Evolutionary conservation across 1,139 yeast species (phyloP).

Genomic region (Nakaseomyces sp.): DNA sequence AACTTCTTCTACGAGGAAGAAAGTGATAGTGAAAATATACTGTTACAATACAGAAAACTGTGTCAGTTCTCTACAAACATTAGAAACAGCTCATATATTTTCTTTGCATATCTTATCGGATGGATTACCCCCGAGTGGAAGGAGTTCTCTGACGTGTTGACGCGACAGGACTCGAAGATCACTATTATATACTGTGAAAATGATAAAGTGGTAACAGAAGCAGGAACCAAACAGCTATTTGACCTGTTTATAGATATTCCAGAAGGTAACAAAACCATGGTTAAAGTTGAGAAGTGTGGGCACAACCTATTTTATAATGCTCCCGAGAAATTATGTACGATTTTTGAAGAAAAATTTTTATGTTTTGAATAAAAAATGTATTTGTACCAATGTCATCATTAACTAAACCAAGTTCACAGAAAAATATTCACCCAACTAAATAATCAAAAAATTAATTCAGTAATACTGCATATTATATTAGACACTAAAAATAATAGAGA

Average conservation of each 20-base stretch:
- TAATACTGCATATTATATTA: no score
- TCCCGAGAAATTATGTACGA: slow-evolving; percentile 11
- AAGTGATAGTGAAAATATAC: slow-evolving; percentile 7
- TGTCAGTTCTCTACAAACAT: slow-evolving; percentile 27
- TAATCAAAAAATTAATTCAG: not conserved
- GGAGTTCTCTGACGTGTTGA: slow-evolving; percentile 6
- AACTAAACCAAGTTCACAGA: no score
- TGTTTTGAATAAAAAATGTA: not conserved
- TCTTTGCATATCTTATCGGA: slow-evolving; percentile 26
- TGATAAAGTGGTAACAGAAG: slow-evolving; percentile 17
- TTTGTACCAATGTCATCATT: no score
- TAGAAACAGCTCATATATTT: slow-evolving; percentile 23
- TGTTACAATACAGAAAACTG: slow-evolving; percentile 18
- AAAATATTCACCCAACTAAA: not conserved
- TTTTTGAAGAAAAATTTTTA: slow-evolving; percentile 9
- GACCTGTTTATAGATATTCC: slow-evolving; percentile 9
- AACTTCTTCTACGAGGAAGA: slow-evolving; percentile 16
- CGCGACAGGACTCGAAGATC: slow-evolving; percentile 6
- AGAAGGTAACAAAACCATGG: slow-evolving; percentile 9
- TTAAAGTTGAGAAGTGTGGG: slow-evolving; percentile 14
- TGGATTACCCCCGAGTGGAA: slow-evolving; percentile 26
- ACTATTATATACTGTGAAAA: slow-evolving; percentile 14
- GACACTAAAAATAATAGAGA: no score
- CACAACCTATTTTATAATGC: slow-evolving; percentile 22
- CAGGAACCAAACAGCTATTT: slow-evolving; percentile 9